These are phyloP conservation scores for Serendipita sp. DNA, from an alignment of 768 basidiomycete genomes.

Conservation along the genomic window DNA sequence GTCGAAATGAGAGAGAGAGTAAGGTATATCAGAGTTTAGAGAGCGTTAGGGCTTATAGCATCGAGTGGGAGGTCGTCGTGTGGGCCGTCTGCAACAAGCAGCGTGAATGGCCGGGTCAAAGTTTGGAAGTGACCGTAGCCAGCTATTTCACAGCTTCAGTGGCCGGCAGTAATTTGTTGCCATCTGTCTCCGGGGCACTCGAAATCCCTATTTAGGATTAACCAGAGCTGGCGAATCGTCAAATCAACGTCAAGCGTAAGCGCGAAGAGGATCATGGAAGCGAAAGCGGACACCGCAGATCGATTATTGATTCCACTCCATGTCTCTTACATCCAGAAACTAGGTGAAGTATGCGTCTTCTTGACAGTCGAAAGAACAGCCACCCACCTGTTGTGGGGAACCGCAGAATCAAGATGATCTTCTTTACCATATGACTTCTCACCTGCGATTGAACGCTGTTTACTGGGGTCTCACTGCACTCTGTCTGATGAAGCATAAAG, in stretches of 20 bases:
- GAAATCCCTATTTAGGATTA: too few relatives aligned
- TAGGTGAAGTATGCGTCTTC: slow-evolving; percentile 40
- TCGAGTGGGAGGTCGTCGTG: too few relatives aligned
- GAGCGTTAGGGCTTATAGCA: too few relatives aligned
- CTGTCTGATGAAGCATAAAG: slow-evolving; percentile 56
- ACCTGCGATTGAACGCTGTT: slow-evolving; percentile 86
- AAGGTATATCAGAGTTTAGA: background rate
- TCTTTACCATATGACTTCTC: slow-evolving; percentile 76
- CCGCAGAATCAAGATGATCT: slow-evolving; percentile 63
- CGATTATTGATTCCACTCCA: slow-evolving; percentile 40
- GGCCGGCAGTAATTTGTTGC: too few relatives aligned
- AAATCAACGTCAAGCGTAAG: background rate
- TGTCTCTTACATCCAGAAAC: slow-evolving; percentile 56
- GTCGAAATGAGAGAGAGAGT: background rate
- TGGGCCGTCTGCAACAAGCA: too few relatives aligned
- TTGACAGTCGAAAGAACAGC: background rate
- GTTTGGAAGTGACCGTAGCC: too few relatives aligned
- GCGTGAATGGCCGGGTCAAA: too few relatives aligned
- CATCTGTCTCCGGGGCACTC: too few relatives aligned
- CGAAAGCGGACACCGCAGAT: background rate
- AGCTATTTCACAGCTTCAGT: too few relatives aligned
- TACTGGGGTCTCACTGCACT: slow-evolving; percentile 94
- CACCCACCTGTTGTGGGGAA: background rate
- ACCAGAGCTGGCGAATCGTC: too few relatives aligned
- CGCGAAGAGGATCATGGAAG: background rate